Base-by-base conservation (phyloP, 2,329 filamentous ascomycete species). In the Exophiala viscosa region DNA sequence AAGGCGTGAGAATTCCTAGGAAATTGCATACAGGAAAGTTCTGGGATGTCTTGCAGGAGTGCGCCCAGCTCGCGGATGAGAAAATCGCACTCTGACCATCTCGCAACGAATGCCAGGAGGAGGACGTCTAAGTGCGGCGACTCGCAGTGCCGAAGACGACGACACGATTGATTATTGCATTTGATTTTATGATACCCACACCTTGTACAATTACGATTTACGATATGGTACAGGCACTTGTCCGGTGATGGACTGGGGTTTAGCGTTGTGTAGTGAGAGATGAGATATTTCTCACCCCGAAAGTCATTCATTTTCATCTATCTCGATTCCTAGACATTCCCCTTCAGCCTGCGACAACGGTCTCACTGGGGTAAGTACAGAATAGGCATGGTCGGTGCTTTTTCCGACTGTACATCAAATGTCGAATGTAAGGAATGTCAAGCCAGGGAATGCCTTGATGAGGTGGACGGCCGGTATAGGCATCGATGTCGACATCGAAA, bases 1-100 rank as follows among this genome's bases (percentile, higher is more conserved):
- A 63, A 44, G 90, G 90, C 13, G 86, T 96, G 35, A 81, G 84
- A 60, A 92, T 96, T 61, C 90, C 91, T 5, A 78, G 87, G 43
- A 78, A 80, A 0, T 69, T 96, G 44, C 83, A 95, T 65, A 78
- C 88, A 6, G 72, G 77, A n/a, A 76, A 75, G 41, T 93, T 96
- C 66, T 96, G 91, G 91, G 74, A 73, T 48, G 76, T 88, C 44
- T 75, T 95, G 36, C 84, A 93, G 65, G 80, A 84, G 61, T 90
- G 87, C 65, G 75, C 90, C 15, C 73, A 80, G 63, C 75, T 78
- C 54, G 87, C 87, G 1, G 88, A 92, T 64, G 76, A 36, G 31
- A 43, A n/a, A 15, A 45, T 35, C 9, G n/a, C 41, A 10, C 23
- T 10, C n/a, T 44, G 41, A 44, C 6, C 7, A 14, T n/a, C n/a